Base-by-base conservation (phyloP, 2,329 filamentous ascomycete species). In the Cladosporium sp. region DNA sequence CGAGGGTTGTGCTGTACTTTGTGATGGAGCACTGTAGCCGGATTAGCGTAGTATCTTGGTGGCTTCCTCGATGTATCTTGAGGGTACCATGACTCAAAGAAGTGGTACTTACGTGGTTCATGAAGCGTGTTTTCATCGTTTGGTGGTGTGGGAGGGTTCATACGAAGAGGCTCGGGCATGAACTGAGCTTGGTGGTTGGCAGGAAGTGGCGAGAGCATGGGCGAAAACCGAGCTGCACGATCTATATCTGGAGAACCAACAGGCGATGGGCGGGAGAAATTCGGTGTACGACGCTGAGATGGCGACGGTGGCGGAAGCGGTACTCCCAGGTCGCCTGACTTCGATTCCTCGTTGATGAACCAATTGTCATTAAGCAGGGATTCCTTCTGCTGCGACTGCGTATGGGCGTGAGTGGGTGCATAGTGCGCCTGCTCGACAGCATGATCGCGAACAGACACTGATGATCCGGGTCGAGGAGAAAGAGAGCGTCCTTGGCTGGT, bases 141-240 rank as follows among this genome's bases (percentile, higher is more conserved):
- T 7, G 65, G 64, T 3, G 75, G 76, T 1, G 75, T 75, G 1
- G 78, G 77, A 4, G 78, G 78, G 62, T 79, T 78, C 76, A 79
- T 80, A 47, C 74, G 72, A 6, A 80, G 70, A 1, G 78, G 77
- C 59, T 75, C 71, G 14, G 72, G 74, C 34, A 72, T 61, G 63
- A 74, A 58, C 9, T 57, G 55, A n/a, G 55, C 56, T 47, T 61
- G 34, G 19, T 61, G 51, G 12, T 60, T 17, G 14, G 52, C 43
- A 12, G 55, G 25, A 36, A 55, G 40, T 5, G 55, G 55, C 15
- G 45, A 51, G 5, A 51, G 43, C 12, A 45, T 19, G 5, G 55
- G 55, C n/a, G 55, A 51, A 45, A 51, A 51, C 0, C 51, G 50
- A 25, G 51, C 47, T 28, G 28, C 39, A 9, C 56, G 56, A n/a